Percentiles rank a stretch among this genome's conserved stretches.
phyloP scores from a whole-genome alignment of 495 filamentous ascomycete genomes.

The Daldinia childiae region DNA sequence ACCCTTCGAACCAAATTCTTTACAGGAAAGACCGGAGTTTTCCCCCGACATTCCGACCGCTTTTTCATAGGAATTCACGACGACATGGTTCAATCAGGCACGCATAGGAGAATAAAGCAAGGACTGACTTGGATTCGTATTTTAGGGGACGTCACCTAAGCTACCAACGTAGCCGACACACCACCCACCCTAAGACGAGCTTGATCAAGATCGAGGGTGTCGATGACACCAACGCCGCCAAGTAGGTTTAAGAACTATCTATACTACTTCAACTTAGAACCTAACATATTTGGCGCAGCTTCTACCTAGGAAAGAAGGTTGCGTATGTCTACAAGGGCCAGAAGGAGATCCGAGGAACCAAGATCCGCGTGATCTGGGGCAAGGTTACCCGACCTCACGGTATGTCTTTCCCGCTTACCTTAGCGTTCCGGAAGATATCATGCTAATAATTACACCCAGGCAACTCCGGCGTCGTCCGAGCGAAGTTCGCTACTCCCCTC shows the following conservation, averaged over 20 bases:
- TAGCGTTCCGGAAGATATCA: background rate
- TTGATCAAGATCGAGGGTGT: conserved; percentile 98
- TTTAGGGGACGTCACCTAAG: conserved; percentile 88
- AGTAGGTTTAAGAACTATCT: conserved; percentile 61
- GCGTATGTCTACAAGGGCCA: conserved; percentile 96
- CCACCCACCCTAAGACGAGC: conserved; percentile 82
- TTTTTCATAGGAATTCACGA: background rate
- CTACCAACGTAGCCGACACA: conserved; percentile 89
- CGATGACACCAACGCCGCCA: conserved; percentile 83
- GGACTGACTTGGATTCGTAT: conserved; percentile 46
- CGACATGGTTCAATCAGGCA: background rate
- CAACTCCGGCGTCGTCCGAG: conserved; percentile 95
- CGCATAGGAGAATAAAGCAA: conserved; percentile 6
- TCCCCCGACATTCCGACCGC: background rate
- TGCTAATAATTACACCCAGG: conserved; percentile 58
- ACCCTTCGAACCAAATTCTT: conserved; percentile 5
- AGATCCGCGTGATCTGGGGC: conserved; percentile 99
- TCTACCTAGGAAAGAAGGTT: conserved; percentile 95
- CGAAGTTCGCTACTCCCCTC: conserved; percentile 94
- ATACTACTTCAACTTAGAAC: background rate
- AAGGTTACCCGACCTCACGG: conserved; percentile 96
- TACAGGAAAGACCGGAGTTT: conserved; percentile 3
- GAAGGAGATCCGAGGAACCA: conserved; percentile 91
- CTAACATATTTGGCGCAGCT: conserved; percentile 60
- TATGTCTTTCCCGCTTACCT: conserved; percentile 54